Percentiles rank a stretch among this genome's conserved stretches.
phyloP scores from a whole-genome alignment of 1,284 basidiomycete species.

The Trichosporon asahii region DNA sequence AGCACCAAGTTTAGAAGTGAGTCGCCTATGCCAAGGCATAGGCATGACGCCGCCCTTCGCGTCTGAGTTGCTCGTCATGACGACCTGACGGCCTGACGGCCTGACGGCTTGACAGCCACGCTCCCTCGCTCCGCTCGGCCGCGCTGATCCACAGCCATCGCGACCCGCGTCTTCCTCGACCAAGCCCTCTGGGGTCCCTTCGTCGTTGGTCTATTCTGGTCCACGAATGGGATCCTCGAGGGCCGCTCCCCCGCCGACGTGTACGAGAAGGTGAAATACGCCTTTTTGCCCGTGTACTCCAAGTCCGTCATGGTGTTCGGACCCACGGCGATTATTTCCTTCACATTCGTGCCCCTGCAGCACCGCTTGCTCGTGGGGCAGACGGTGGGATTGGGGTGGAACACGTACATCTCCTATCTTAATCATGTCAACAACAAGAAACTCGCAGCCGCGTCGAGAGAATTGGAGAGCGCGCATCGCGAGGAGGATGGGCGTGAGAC shows the following conservation, averaged over 20 bases:
- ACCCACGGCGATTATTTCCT: slow-evolving; percentile 77
- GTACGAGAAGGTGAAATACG: slow-evolving; percentile 38
- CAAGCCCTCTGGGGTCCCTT: slow-evolving; percentile 25
- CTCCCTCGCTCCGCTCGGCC: too few species aligned
- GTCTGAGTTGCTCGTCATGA: too few species aligned
- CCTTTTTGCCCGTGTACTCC: slow-evolving; percentile 42
- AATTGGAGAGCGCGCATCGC: slow-evolving; percentile 23
- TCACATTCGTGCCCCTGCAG: slow-evolving; percentile 71
- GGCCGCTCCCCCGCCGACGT: slow-evolving; percentile 41
- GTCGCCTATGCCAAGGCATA: too few species aligned
- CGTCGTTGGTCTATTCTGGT: slow-evolving; percentile 36
- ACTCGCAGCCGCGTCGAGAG: slow-evolving; percentile 23
- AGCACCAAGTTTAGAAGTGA: slow-evolving; percentile 14
- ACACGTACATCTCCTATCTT: slow-evolving; percentile 50
- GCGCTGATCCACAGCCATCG: slow-evolving; percentile 13
- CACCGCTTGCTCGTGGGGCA: slow-evolving; percentile 73
- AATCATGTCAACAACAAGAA: slow-evolving; percentile 43
- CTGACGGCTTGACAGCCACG: too few species aligned
- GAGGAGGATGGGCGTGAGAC: background rate
- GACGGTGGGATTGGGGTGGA: slow-evolving; percentile 74
- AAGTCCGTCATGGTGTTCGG: slow-evolving; percentile 62
- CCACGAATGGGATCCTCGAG: slow-evolving; percentile 45
- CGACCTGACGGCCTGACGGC: too few species aligned
- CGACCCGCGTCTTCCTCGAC: slow-evolving; percentile 20
- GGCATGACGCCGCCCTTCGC: too few species aligned